Percentiles rank a stretch among this genome's conserved stretches.
Evolutionary conservation across 2,329 filamentous ascomycete genomes (phyloP).

Genomic region (Pseudogymnoascus sp.): DNA sequence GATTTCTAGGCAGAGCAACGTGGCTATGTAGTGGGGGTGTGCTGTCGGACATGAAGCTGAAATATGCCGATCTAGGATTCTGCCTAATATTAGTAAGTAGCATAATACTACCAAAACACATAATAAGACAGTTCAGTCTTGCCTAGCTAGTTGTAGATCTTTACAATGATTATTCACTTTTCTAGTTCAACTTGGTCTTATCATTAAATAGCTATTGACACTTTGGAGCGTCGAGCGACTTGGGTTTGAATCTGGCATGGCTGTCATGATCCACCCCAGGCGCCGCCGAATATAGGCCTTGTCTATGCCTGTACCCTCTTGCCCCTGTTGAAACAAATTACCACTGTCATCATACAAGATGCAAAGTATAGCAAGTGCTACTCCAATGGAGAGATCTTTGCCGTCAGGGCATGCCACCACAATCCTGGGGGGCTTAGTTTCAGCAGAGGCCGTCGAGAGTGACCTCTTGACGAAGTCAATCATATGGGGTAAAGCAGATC

Average conservation of each 20-base stretch:
- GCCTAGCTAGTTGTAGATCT: neutral
- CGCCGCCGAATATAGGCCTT: slow-evolving; percentile 71
- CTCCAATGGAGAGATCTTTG: slow-evolving; percentile 71
- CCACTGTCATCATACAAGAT: slow-evolving; percentile 61
- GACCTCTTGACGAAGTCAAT: slow-evolving; percentile 34
- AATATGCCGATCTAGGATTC: neutral
- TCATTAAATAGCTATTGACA: slow-evolving; percentile 83
- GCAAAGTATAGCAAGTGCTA: slow-evolving; percentile 68
- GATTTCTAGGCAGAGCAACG: neutral
- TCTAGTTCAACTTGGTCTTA: slow-evolving; percentile 14
- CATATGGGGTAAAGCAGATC: slow-evolving; percentile 57
- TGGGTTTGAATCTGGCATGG: slow-evolving; percentile 71
- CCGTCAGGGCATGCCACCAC: slow-evolving; percentile 68
- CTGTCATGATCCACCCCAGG: slow-evolving; percentile 74
- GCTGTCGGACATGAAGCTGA: neutral
- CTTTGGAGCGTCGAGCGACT: slow-evolving; percentile 79
- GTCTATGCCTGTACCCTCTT: slow-evolving; percentile 37
- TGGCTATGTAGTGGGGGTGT: neutral
- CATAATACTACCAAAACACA: neutral
- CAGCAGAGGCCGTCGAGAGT: neutral
- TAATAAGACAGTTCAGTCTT: neutral
- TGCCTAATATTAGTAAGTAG: neutral
- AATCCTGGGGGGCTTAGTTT: slow-evolving; percentile 23
- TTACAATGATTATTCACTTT: neutral
- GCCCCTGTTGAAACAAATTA: slow-evolving; percentile 19